Evolutionary conservation across 306 rosid species (phyloP).

Genomic region (Neltuma alba): DNA sequence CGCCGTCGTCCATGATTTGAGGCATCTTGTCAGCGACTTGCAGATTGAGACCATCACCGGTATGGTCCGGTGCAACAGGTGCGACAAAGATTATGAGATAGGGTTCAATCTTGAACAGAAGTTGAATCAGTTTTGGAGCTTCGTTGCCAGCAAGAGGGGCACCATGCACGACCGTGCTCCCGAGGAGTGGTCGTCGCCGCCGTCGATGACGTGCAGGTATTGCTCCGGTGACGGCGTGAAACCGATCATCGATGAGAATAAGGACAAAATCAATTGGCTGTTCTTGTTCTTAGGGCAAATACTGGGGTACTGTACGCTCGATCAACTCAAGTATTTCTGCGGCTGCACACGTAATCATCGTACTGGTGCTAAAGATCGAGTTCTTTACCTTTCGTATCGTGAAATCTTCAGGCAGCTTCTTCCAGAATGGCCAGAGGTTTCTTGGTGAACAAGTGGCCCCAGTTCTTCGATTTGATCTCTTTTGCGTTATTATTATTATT

Average conservation of each 20-base stretch:
- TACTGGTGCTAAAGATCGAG: conserved; percentile 63
- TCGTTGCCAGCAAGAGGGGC: neutral
- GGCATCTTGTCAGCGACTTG: neutral
- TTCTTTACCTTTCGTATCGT: conserved; percentile 54
- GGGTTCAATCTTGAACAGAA: conserved; percentile 15
- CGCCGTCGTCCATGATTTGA: conserved; percentile 28
- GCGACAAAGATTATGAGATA: conserved; percentile 32
- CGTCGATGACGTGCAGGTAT: conserved; percentile 29
- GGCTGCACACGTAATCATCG: conserved; percentile 51
- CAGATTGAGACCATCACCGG: conserved; percentile 33
- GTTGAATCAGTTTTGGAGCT: neutral
- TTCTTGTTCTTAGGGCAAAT: conserved; percentile 58
- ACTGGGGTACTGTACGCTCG: conserved; percentile 54
- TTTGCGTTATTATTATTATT: neutral
- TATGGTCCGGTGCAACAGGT: conserved; percentile 47
- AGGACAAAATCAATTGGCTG: conserved; percentile 61
- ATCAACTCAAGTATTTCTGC: conserved; percentile 61
- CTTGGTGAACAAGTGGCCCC: neutral
- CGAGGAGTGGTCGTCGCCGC: conserved; percentile 41
- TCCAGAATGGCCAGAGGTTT: neutral
- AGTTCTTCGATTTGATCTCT: neutral
- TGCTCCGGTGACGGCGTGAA: conserved; percentile 44
- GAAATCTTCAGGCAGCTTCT: conserved; percentile 50
- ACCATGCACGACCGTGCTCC: conserved; percentile 55
- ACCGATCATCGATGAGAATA: conserved; percentile 39